phyloP scores from a whole-genome alignment of 192 early-diverging fungal genomes.

The Radiomyces spectabilis region DNA sequence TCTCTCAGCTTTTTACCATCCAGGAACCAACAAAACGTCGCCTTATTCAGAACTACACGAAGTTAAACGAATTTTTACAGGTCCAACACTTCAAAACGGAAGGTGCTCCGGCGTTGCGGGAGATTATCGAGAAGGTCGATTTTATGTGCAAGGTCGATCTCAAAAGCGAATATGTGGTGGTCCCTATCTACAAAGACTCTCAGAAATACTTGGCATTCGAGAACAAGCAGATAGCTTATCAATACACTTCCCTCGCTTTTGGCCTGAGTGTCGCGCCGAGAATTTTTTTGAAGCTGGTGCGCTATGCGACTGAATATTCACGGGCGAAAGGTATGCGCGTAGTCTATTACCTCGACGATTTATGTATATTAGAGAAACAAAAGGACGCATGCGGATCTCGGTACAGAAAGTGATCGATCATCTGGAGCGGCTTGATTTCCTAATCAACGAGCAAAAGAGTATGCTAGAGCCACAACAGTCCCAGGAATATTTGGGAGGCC shows the following conservation, averaged over 20 bases:
- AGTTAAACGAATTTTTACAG: conserved; percentile 9
- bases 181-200: conserved; percentile 7
- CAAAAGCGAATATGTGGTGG: conserved; percentile 13
- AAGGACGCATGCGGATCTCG: neutral
- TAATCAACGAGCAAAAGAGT: conserved; percentile 8
- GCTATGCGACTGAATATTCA: conserved; percentile 8
- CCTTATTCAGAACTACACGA: conserved; percentile 9
- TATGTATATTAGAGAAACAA: conserved; percentile 13
- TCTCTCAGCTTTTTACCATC: conserved; percentile 5
- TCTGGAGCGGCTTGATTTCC: neutral
- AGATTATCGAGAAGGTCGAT: conserved; percentile 8
- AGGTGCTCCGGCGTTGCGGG: conserved; percentile 14
- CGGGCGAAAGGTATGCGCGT: conserved; percentile 1
- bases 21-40: conserved; percentile 3
- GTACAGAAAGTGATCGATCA: neutral
- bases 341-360: conserved; percentile 11
- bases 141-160: conserved; percentile 14
- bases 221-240: conserved; percentile 1
- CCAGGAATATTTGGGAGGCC: conserved; percentile 6
- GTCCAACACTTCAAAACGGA: conserved; percentile 26
- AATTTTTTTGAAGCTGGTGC: conserved; percentile 8
- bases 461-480: neutral
- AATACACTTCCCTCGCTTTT: conserved; percentile 8
- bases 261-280: conserved; percentile 11
- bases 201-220: conserved; percentile 1